Conservation (phyloP, 106 monocot genomes). For the Amphibolis antarctica region DNA sequence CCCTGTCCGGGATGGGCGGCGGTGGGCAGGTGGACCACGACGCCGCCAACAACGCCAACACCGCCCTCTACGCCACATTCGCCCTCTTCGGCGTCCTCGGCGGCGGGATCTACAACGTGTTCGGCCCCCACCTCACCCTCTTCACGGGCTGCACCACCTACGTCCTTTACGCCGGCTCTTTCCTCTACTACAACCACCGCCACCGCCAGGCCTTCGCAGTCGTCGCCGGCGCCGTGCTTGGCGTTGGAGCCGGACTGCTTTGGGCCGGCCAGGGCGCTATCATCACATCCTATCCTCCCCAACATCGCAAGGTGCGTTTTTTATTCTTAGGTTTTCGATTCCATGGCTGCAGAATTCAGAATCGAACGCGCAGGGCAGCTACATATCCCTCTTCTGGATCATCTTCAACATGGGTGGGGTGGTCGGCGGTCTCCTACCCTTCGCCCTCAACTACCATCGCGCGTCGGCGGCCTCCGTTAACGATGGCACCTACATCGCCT, state of each 20-base stretch:
- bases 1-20: constrained; percentile 93
- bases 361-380: too few relatives aligned
- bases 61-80: constrained; percentile 89
- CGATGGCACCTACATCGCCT: constrained; percentile 84
- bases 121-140: constrained; percentile 87
- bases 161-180: constrained; percentile 78
- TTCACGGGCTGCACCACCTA: constrained; percentile 71
- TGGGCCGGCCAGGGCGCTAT: constrained; percentile 91
- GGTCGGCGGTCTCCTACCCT: constrained; percentile 84
- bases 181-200: constrained; percentile 87
- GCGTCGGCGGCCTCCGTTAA: constrained; percentile 55
- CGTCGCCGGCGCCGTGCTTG: constrained; percentile 64
- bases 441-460: constrained; percentile 69
- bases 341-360: too few relatives aligned
- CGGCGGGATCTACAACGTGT: constrained; percentile 78
- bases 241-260: constrained; percentile 73
- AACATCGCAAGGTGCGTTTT: constrained; percentile 24
- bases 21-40: constrained; percentile 59
- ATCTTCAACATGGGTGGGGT: constrained; percentile 96
- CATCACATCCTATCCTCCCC: constrained; percentile 80
- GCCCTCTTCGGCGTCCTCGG: constrained; percentile 78
- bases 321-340: not conserved
- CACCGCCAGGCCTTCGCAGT: constrained; percentile 52
- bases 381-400: constrained; percentile 83
- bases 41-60: constrained; percentile 92